Evolutionary conservation across 2,329 filamentous ascomycete species (phyloP), one percentile per base, ranked within the genome.

Genomic region (Amauroascus verrucosus): DNA sequence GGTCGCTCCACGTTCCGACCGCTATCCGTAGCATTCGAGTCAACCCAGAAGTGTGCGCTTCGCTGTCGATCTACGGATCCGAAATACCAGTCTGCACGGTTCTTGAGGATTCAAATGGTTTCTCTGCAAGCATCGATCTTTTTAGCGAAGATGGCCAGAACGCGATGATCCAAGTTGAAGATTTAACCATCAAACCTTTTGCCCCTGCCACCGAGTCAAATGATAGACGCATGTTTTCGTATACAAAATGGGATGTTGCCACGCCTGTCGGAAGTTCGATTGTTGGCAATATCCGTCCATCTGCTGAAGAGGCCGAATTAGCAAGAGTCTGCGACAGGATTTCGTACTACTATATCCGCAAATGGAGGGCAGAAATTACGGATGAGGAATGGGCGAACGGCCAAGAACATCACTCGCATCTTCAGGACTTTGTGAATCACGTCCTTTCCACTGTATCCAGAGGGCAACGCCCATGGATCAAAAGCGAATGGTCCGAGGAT

Each of bases 1-100:
- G 57, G 52, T 49, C 57, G 3, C 46, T 58, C 3, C 54, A 58
- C 48, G 49, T 62, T 5, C 61, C 61, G 2, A 59, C 54, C 1
- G 6, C 14, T 8, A 53, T 61, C 35, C 20, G 44, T 38, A 14
- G 22, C 22, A 32, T 48, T 32, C 14, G 11, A 37, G 13, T 48
- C 28, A 33, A 28, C 38, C n/a, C 49, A 28, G n/a, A 26, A 8
- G 18, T 22, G 7, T 24, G 24, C 24, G 24, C 24, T 13, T 14
- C 20, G 8, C 11, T 9, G 8, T 5, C 26, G 9, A 30, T 9
- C 26, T 30, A 4, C 26, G 26, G 26, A 9, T 30, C 26, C 26
- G 5, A 13, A 38, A 38, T 38, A 6, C 35, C 8, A 40, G 3
- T 30, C 26, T 30, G 5, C 4, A 30, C 26, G 9, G 9, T 9